These are phyloP conservation scores for Phaseolus lunatus DNA, from an alignment of 306 rosid genomes.

Conservation along the genomic window DNA sequence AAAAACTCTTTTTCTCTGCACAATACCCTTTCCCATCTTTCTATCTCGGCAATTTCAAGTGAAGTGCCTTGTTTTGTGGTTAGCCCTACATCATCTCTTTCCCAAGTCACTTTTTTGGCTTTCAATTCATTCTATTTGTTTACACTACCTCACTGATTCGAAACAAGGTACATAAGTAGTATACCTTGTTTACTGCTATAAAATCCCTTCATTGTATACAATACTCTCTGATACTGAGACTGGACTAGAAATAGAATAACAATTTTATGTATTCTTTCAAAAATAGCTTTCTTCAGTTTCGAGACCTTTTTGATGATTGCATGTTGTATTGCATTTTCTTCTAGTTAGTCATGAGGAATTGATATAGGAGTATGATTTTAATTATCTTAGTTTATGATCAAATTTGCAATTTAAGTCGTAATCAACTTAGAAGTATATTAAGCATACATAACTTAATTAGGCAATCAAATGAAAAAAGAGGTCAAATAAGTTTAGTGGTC, in stretches of 20 bases:
- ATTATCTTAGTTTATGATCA: neutral
- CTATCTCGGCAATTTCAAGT: conserved; percentile 45
- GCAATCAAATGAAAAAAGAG: neutral
- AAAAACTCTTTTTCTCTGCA: conserved; percentile 30
- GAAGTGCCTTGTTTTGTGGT: conserved; percentile 44
- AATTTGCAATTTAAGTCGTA: neutral
- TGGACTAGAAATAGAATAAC: conserved; percentile 51
- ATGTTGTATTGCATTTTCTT: conserved; percentile 5
- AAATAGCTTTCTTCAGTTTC: conserved; percentile 36
- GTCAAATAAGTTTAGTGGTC: too few species aligned
- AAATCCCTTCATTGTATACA: conserved; percentile 51
- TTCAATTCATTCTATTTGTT: conserved; percentile 74
- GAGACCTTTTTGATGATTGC: conserved; percentile 36
- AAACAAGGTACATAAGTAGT: conserved; percentile 50
- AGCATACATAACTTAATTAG: neutral
- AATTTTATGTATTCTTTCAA: conserved; percentile 53
- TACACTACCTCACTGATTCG: conserved; percentile 57
- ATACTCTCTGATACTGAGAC: conserved; percentile 51
- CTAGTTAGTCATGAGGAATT: neutral
- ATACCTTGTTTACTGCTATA: conserved; percentile 60
- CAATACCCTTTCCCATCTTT: conserved; percentile 19
- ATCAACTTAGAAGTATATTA: neutral
- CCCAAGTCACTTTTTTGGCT: conserved; percentile 66
- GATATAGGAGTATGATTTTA: neutral
- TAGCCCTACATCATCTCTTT: conserved; percentile 38